Conservation (phyloP, 2,329 filamentous ascomycete species). For the Fusarium kyushuense region DNA sequence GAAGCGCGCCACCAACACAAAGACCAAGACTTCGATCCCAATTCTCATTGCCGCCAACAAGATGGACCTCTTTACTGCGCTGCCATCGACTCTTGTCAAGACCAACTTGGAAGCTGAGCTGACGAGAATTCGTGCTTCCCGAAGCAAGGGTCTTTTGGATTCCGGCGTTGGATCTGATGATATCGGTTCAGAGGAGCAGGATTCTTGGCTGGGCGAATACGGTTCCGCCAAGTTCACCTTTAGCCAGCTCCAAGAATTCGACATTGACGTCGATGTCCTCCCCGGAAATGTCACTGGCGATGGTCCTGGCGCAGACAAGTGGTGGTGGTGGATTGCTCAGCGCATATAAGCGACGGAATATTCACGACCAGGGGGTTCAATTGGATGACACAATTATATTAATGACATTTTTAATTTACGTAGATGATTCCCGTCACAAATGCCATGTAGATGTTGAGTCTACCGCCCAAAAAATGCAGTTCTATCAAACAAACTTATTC, state of each 20-base stretch:
- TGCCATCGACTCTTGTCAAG: constrained; percentile 82
- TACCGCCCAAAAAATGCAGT: constrained; percentile 47
- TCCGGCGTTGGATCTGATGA: constrained; percentile 79
- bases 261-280: constrained; percentile 80
- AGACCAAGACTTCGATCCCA: constrained; percentile 64
- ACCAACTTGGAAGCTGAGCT: constrained; percentile 84
- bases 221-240: constrained; percentile 84
- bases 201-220: constrained; percentile 86
- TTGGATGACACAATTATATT: constrained; percentile 40
- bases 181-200: constrained; percentile 74
- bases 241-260: constrained; percentile 83
- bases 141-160: constrained; percentile 84
- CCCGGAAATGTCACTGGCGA: constrained; percentile 78
- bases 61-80: constrained; percentile 91
- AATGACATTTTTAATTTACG: constrained; percentile 45
- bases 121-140: constrained; percentile 78
- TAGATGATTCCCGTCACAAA: constrained; percentile 34
- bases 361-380: neutral
- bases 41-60: constrained; percentile 94
- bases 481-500: constrained; percentile 34
- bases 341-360: constrained; percentile 53
- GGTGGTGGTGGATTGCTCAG: constrained; percentile 91
- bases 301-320: constrained; percentile 79
- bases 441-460: constrained; percentile 59
- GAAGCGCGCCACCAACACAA: constrained; percentile 68